A percentile compares a stretch with the other conserved stretches of the same genome.
Evolutionary conservation across 23 red algal genomes (phyloP).

Genomic region (Gracilaria gracilis): DNA sequence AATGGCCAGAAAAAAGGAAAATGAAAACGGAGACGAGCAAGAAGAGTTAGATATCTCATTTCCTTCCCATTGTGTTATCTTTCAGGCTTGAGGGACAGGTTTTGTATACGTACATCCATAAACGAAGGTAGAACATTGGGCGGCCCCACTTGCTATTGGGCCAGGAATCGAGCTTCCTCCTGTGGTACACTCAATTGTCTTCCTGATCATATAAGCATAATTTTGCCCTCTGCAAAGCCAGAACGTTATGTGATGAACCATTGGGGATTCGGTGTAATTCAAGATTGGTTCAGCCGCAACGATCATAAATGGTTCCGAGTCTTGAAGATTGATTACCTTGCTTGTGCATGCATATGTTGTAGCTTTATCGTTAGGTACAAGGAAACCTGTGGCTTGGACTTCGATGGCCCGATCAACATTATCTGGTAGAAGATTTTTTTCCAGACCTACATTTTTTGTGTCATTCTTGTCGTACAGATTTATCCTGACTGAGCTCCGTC

Average conservation of each 20-base stretch:
- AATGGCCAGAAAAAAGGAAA: neutral
- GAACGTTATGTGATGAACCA: constrained; percentile 74
- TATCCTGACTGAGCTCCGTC: neutral
- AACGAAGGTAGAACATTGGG: constrained; percentile 30
- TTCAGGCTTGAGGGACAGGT: neutral
- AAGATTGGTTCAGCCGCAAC: constrained; percentile 68
- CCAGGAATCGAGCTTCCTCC: constrained; percentile 3
- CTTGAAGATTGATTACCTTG: neutral
- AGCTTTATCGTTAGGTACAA: constrained; percentile 26
- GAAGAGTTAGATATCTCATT: too few species aligned
- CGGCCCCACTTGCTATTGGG: constrained; percentile 2
- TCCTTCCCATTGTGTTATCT: neutral
- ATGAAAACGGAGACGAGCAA: too few species aligned
- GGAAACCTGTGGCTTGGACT: constrained; percentile 29
- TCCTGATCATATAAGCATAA: neutral
- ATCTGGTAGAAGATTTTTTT: constrained; percentile 13
- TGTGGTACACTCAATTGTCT: constrained; percentile 22
- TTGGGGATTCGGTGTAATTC: constrained; percentile 18
- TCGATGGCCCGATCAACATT: constrained; percentile 41
- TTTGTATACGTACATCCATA: constrained; percentile 50
- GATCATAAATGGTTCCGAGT: constrained; percentile 38
- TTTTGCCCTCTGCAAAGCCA: constrained; percentile 42
- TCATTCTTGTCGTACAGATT: constrained; percentile 30
- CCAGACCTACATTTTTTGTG: neutral
- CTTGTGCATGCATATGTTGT: constrained; percentile 71